Evolutionary conservation across 75 land plant species (phyloP).

Genomic region (Pinus tabuliformis): DNA sequence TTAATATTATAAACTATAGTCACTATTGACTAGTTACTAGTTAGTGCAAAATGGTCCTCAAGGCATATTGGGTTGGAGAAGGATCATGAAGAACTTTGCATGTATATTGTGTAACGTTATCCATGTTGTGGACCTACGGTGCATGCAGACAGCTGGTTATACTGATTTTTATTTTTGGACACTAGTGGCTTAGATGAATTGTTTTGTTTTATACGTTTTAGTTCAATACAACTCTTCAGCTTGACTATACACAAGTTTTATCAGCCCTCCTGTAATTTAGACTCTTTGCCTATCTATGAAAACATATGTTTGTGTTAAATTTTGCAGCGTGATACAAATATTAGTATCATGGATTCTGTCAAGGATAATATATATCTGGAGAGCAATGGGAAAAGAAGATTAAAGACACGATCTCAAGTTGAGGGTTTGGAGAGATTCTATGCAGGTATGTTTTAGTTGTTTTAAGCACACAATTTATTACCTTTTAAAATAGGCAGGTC

Average conservation of each 20-base stretch:
- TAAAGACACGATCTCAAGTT: slow-evolving; percentile 14
- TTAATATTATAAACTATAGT: too few species aligned
- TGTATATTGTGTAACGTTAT: too few species aligned
- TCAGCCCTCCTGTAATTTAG: background rate
- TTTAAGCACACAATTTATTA: background rate
- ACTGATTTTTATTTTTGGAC: too few species aligned
- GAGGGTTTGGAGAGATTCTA: slow-evolving; percentile 22
- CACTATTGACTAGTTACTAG: too few species aligned
- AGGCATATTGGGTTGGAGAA: too few species aligned
- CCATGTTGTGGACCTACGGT: too few species aligned
- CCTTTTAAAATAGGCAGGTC: background rate
- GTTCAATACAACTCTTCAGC: background rate
- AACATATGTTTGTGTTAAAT: background rate
- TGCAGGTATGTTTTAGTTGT: slow-evolving; percentile 17
- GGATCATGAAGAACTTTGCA: too few species aligned
- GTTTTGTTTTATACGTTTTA: too few species aligned
- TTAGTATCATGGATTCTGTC: background rate
- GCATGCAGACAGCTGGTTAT: too few species aligned
- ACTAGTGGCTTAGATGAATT: too few species aligned
- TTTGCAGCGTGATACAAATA: slow-evolving; percentile 6
- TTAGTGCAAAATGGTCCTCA: too few species aligned
- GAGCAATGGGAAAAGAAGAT: background rate
- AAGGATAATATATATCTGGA: background rate
- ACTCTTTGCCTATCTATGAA: background rate
- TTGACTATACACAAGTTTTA: background rate